Evolutionary conservation across 2,329 filamentous ascomycete genomes (phyloP).

Genomic region (Elsinoe perseae): DNA sequence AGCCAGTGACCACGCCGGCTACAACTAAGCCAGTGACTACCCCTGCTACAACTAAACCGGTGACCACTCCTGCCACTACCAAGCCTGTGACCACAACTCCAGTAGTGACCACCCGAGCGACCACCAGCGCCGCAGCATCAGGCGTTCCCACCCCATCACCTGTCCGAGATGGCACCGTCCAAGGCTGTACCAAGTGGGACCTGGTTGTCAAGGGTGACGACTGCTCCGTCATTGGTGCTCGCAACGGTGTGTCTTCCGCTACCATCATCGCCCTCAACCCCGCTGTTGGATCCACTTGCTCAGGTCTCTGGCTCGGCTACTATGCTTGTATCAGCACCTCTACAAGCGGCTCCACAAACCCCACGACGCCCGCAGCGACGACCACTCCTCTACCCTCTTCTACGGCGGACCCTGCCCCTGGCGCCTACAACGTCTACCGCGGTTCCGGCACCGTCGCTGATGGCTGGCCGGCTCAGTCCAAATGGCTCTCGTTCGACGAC

Average conservation of each 20-base stretch:
- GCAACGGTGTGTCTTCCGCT: slow-evolving; percentile 19
- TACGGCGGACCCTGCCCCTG: slow-evolving; percentile 4
- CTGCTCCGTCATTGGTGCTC: slow-evolving; percentile 21
- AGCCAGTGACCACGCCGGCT: not conserved
- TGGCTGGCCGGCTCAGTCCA: slow-evolving; percentile 32
- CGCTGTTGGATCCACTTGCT: slow-evolving; percentile 22
- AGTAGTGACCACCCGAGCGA: slow-evolving; percentile 8
- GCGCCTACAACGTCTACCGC: slow-evolving; percentile 24
- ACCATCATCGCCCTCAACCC: slow-evolving; percentile 25
- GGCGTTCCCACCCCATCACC: slow-evolving; percentile 21
- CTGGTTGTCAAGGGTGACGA: slow-evolving; percentile 21
- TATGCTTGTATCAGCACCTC: slow-evolving; percentile 26
- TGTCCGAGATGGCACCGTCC: slow-evolving; percentile 22
- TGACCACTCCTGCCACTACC: slow-evolving; percentile 2
- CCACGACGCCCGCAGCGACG: not conserved
- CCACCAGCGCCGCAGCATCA: not conserved
- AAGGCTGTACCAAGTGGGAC: slow-evolving; percentile 24
- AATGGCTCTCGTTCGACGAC: slow-evolving; percentile 32
- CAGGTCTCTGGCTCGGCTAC: slow-evolving; percentile 21
- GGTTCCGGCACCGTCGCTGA: slow-evolving; percentile 31
- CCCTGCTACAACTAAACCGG: slow-evolving; percentile 6
- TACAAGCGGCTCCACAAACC: slow-evolving; percentile 23
- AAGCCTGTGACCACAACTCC: slow-evolving; percentile 7
- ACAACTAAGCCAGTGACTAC: slow-evolving; percentile 7
- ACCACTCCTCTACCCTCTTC: slow-evolving; percentile 17